Evolutionary conservation across 306 rosid genomes (phyloP).

Genomic region (Lathyrus aphaca): DNA sequence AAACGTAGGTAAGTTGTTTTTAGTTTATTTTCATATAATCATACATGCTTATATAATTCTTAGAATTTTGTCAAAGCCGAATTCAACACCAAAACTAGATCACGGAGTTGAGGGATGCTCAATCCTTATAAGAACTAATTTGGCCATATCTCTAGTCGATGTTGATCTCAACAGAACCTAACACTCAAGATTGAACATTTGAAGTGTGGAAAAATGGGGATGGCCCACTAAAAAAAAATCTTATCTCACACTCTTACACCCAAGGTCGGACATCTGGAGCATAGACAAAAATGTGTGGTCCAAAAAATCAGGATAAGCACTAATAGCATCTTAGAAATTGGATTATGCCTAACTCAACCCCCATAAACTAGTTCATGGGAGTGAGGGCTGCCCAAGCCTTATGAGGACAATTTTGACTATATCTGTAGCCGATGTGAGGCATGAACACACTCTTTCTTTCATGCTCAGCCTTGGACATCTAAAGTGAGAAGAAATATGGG

Average conservation of each 20-base stretch:
- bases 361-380: not conserved
- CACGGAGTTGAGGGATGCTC: not conserved
- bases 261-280: not conserved
- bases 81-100: not conserved
- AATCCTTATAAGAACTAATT: not conserved
- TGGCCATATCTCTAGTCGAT: not conserved
- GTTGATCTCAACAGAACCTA: not conserved
- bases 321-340: not conserved
- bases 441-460: not conserved
- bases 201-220: not conserved
- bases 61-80: not conserved
- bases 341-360: not conserved
- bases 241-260: not conserved
- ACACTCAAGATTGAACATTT: not conserved
- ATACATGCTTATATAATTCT: not conserved
- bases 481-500: not conserved
- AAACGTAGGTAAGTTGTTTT: not conserved
- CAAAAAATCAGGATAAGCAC: not conserved
- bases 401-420: not conserved
- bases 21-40: not conserved
- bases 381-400: not conserved
- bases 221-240: not conserved
- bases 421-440: not conserved
- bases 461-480: not conserved
- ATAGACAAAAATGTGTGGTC: not conserved